Conservation (phyloP, 352 stramenopile species). For the Phytophthora cactorum region DNA sequence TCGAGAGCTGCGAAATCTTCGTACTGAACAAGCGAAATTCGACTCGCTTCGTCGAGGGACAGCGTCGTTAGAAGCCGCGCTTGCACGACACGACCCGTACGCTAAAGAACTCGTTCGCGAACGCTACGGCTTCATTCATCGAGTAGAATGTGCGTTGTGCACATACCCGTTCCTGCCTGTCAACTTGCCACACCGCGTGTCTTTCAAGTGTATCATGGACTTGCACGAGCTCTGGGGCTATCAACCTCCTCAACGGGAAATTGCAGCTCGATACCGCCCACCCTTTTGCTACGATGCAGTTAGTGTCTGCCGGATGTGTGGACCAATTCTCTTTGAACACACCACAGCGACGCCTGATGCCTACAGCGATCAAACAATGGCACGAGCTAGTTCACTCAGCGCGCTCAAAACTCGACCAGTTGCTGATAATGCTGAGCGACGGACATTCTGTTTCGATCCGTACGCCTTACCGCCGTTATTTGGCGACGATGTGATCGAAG, state of each 20-base stretch:
- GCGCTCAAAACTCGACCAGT: constrained; percentile 18
- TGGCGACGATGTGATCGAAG: constrained; percentile 59
- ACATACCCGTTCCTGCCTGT: constrained; percentile 56
- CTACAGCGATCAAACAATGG: constrained; percentile 26
- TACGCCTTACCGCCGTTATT: constrained; percentile 77
- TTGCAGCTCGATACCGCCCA: constrained; percentile 58
- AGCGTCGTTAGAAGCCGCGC: constrained; percentile 25
- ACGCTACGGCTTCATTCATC: constrained; percentile 67
- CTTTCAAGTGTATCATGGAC: constrained; percentile 83
- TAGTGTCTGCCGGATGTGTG: constrained; percentile 76
- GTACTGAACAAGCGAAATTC: constrained; percentile 43
- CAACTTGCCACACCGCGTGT: constrained; percentile 75
- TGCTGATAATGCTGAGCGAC: constrained; percentile 21
- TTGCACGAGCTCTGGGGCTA: constrained; percentile 69
- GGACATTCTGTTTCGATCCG: constrained; percentile 55
- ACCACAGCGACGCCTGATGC: constrained; percentile 35
- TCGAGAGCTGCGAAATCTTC: constrained; percentile 59
- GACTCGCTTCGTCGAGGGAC: constrained; percentile 28
- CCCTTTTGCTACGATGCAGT: constrained; percentile 79
- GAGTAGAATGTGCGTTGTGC: constrained; percentile 69
- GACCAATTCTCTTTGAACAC: constrained; percentile 67
- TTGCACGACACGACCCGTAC: constrained; percentile 53
- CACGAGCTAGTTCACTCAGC: constrained; percentile 21
- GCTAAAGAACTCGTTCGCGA: constrained; percentile 56
- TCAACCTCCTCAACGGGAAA: constrained; percentile 47